phyloP scores from a whole-genome alignment of 768 basidiomycete species.

The Chalciporus piperatus region DNA sequence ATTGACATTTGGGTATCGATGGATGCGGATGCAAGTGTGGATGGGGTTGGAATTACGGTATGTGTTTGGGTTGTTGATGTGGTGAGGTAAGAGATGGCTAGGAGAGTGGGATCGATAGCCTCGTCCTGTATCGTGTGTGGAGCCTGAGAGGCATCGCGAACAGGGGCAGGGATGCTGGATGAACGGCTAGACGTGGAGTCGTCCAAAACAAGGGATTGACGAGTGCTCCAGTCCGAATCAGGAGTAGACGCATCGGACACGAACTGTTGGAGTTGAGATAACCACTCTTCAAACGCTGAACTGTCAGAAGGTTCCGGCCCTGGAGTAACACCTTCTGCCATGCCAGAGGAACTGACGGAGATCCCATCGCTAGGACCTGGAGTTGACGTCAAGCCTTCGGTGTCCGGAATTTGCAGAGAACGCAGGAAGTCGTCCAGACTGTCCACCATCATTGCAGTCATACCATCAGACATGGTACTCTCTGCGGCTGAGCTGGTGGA shows the following conservation, averaged over 20 bases:
- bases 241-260: constrained; percentile 24
- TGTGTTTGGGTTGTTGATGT: not conserved
- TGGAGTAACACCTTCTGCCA: constrained; percentile 8
- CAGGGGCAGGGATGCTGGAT: not conserved
- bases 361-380: constrained; percentile 8
- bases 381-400: not conserved
- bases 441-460: not conserved
- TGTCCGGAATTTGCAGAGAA: constrained; percentile 33
- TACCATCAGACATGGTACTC: not conserved
- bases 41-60: not conserved
- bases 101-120: constrained; percentile 32
- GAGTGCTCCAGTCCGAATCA: constrained; percentile 9
- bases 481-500: not conserved
- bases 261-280: constrained; percentile 48
- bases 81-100: constrained; percentile 26
- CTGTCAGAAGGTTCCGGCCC: constrained; percentile 31
- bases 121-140: constrained; percentile 14
- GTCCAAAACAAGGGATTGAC: not conserved
- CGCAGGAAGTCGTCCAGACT: constrained; percentile 39
- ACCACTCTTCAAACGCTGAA: constrained; percentile 47
- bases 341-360: constrained; percentile 7
- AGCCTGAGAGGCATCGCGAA: not conserved
- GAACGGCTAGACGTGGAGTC: not conserved
- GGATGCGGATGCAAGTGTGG: not conserved
- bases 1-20: constrained; percentile 1